A percentile compares a stretch with the other conserved stretches of the same genome.
phyloP scores from a whole-genome alignment of 2,329 filamentous ascomycete genomes.

The Magnaporthiopsis rhizophila region DNA sequence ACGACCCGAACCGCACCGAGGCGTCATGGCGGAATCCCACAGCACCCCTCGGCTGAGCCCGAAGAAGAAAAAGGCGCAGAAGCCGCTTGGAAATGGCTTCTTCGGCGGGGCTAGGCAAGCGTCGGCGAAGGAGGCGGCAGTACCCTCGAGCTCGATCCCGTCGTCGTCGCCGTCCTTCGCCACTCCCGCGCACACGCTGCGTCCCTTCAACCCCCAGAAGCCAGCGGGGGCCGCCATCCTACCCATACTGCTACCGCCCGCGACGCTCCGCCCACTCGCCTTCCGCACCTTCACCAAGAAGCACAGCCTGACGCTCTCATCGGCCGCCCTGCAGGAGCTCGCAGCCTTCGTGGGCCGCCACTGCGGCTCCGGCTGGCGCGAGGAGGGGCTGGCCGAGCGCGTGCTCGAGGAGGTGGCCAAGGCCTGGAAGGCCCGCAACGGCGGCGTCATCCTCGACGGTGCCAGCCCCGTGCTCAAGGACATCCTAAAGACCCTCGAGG shows the following conservation, averaged over 20 bases:
- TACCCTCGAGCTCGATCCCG: conserved; percentile 53
- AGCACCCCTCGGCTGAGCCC: conserved; percentile 17
- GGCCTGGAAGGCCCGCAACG: conserved; percentile 83
- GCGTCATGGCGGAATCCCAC: conserved; percentile 5
- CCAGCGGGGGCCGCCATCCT: conserved; percentile 55
- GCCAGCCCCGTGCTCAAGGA: conserved; percentile 65
- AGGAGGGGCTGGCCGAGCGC: conserved; percentile 86
- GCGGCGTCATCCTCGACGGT: conserved; percentile 86
- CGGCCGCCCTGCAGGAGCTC: conserved; percentile 74
- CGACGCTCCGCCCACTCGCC: conserved; percentile 79
- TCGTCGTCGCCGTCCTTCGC: conserved; percentile 88
- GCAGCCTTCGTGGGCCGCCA: conserved; percentile 87
- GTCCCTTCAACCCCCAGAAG: conserved; percentile 48
- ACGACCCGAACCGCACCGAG: neutral
- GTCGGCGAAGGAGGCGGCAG: conserved; percentile 17
- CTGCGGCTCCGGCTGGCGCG: conserved; percentile 93
- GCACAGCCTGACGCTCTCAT: conserved; percentile 86
- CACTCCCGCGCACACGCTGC: conserved; percentile 74
- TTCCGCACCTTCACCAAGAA: conserved; percentile 98
- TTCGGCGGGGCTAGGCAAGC: conserved; percentile 25
- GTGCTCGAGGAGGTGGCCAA: conserved; percentile 88
- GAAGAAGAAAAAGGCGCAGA: conserved; percentile 19
- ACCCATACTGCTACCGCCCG: conserved; percentile 80
- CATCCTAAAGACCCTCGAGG: conserved; percentile 77
- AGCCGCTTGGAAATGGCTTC: conserved; percentile 27